A percentile compares a stretch with the other conserved stretches of the same genome.
These are phyloP conservation scores for Apiospora saccharicola DNA, from an alignment of 2,329 filamentous ascomycete species.

Conservation along the genomic window DNA sequence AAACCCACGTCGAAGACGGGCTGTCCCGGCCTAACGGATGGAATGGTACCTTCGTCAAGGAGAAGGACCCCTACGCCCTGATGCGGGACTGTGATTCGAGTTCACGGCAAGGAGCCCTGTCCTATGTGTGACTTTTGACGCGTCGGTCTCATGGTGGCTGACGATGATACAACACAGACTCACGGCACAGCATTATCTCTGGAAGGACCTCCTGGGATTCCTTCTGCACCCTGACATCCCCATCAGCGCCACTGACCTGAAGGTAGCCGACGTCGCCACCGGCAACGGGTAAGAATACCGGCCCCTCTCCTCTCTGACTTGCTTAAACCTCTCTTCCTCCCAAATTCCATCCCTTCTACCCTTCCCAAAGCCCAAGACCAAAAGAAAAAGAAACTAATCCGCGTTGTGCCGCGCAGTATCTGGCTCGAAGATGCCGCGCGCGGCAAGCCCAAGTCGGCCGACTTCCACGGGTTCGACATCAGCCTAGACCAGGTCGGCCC, in stretches of 20 bases:
- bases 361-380: neutral
- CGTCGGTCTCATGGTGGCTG: neutral
- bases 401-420: slow-evolving; percentile 21
- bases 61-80: neutral
- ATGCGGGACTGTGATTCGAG: neutral
- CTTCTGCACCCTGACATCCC: slow-evolving; percentile 30
- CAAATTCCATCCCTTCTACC: neutral
- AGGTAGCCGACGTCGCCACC: slow-evolving; percentile 28
- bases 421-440: slow-evolving; percentile 28
- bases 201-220: slow-evolving; percentile 29
- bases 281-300: slow-evolving; percentile 25
- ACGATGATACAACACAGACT: slow-evolving; percentile 3
- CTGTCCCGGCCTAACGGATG: neutral
- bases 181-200: slow-evolving; percentile 28
- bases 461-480: slow-evolving; percentile 32
- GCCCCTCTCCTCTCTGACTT: neutral
- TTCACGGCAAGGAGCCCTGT: neutral
- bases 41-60: neutral
- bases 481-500: slow-evolving; percentile 31
- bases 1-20: neutral
- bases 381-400: neutral
- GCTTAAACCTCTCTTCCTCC: neutral
- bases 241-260: slow-evolving; percentile 20
- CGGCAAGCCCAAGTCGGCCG: slow-evolving; percentile 13
- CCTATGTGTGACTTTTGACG: neutral